Evolutionary conservation across 441 rosid genomes (phyloP), one percentile per base, ranked within the genome.

Genomic region (Geranium incanum): DNA sequence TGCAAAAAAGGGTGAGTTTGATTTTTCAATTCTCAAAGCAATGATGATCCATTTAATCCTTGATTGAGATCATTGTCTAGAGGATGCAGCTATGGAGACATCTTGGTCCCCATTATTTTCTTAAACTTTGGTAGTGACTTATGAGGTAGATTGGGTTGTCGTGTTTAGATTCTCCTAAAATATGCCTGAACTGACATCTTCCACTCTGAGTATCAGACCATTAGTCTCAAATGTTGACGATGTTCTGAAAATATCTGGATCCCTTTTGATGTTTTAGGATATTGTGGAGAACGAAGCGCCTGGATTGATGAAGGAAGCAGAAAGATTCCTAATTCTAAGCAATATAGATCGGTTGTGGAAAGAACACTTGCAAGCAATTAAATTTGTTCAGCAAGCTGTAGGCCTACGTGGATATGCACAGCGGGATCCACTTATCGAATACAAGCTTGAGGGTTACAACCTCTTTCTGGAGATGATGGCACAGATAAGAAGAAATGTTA

Each of bases 401-500:
- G 97, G 99, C 37, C 81, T 95, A 57, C 90, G 99, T 13, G 97
- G 99, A 72, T 95, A 95, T 67, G 99, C 99, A 2, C 97, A 95
- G 78, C 88, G 99, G 3, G 97, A 95, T 77, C 99, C 99, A 0
- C 94, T 95, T 45, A 95, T 95, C 0, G 97, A 95, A 78, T 95
- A 95, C 73, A 92, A 92, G 78, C 97, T 92, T 4, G 97, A 92
- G 84, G 97, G 97, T 75, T 95, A 95, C 78, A 92, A 92, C 81
- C 92, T 95, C 16, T 92, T 95, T 80, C 77, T 95, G 76, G 96
- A 95, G 66, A 95, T 95, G 99, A 95, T 95, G 99, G 97, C 97
- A 63, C 97, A 92, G 80, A 92, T 92, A 41, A 81, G 99, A 82
- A 86, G 97, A 81, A 92, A 95, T 68, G 99, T 95, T 6, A 95